Conservation (phyloP, 495 filamentous ascomycete genomes). For the Viridothelium virens region DNA sequence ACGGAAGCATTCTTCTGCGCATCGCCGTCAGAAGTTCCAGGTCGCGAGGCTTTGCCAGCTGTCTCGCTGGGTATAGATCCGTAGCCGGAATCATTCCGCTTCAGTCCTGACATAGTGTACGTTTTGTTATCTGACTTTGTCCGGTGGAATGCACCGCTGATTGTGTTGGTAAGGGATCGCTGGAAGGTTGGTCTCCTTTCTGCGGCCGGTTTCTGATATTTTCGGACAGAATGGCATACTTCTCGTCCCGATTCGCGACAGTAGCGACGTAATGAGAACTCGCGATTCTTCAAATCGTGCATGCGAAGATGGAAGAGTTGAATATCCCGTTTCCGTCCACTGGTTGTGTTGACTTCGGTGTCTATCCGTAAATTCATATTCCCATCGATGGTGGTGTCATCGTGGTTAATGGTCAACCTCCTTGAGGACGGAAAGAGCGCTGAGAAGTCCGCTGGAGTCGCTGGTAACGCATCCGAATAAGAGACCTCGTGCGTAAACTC, state of each 20-base stretch:
- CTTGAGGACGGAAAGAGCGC: constrained; percentile 78
- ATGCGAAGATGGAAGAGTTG: constrained; percentile 93
- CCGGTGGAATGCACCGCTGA: constrained; percentile 49
- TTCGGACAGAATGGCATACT: constrained; percentile 77
- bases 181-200: constrained; percentile 28
- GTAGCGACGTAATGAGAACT: constrained; percentile 88
- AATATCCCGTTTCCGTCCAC: constrained; percentile 55
- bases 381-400: constrained; percentile 83
- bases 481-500: constrained; percentile 53
- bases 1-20: constrained; percentile 34
- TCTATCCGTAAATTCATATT: constrained; percentile 97
- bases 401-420: constrained; percentile 75
- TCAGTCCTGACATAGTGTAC: constrained; percentile 40
- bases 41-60: not conserved
- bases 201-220: constrained; percentile 43
- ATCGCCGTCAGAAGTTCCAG: constrained; percentile 41
- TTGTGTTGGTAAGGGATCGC: constrained; percentile 54
- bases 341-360: constrained; percentile 54
- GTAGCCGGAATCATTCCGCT: constrained; percentile 55
- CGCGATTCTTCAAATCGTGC: constrained; percentile 78
- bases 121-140: constrained; percentile 43
- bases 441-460: constrained; percentile 77
- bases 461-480: constrained; percentile 57
- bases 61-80: constrained; percentile 34
- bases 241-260: constrained; percentile 89